Evolutionary conservation across 768 basidiomycete species (phyloP).

Genomic region (Leccinum sublutescens): DNA sequence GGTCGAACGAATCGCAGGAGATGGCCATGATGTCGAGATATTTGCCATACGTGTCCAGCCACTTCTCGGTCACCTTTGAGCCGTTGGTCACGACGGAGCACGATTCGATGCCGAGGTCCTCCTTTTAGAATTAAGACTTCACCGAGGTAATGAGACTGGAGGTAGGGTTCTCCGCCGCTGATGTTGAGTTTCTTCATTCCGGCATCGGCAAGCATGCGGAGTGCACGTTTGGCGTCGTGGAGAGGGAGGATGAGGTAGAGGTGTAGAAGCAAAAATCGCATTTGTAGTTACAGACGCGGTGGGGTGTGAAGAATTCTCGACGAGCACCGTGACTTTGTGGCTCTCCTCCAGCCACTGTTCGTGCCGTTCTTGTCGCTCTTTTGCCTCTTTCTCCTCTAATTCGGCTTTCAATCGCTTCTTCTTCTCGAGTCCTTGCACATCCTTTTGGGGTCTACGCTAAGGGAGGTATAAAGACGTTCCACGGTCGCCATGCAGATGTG

Average conservation of each 20-base stretch:
- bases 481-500: no score
- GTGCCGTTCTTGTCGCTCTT: no score
- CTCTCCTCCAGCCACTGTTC: no score
- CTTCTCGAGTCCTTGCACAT: no score
- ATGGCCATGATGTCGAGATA: conserved; percentile 39
- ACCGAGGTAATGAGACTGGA: conserved; percentile 31
- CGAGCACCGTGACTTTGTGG: no score
- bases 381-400: no score
- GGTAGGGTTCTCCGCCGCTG: conserved; percentile 34
- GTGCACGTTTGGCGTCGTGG: conserved; percentile 31
- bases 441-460: no score
- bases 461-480: no score
- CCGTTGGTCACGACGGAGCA: conserved; percentile 32
- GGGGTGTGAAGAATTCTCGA: background rate
- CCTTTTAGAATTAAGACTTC: conserved; percentile 35
- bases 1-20: conserved; percentile 36
- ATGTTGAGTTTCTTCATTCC: conserved; percentile 38
- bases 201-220: conserved; percentile 26
- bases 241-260: conserved; percentile 27
- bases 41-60: conserved; percentile 35
- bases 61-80: conserved; percentile 35
- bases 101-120: conserved; percentile 32
- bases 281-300: conserved; percentile 28
- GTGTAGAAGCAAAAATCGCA: conserved; percentile 39
- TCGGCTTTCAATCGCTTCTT: no score